Evolutionary conservation across 176 grass and related monocot species (phyloP).

Genomic region (Oryza meyeriana): DNA sequence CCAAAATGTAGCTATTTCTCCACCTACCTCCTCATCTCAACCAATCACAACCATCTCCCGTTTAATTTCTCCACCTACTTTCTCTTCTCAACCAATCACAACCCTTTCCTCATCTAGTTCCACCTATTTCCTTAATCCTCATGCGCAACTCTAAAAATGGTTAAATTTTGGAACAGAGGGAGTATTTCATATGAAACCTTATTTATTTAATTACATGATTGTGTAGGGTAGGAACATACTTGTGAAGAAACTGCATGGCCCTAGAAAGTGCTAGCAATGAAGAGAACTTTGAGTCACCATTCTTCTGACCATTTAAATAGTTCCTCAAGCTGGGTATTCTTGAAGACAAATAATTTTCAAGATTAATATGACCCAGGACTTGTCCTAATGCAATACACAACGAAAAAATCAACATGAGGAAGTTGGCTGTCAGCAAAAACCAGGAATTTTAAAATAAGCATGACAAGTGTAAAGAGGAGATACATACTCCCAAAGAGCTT

Average conservation of each 20-base stretch:
- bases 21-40: too few relatives aligned
- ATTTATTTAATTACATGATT: not conserved
- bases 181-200: not conserved
- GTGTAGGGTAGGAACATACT: slow-evolving; percentile 46
- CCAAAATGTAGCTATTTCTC: too few relatives aligned
- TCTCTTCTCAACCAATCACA: too few relatives aligned
- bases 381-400: slow-evolving; percentile 51
- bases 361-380: slow-evolving; percentile 67
- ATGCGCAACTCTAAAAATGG: too few relatives aligned
- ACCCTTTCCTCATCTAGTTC: too few relatives aligned
- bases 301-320: slow-evolving; percentile 67
- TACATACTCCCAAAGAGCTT: slow-evolving; percentile 92
- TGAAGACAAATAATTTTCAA: slow-evolving; percentile 80
- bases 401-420: not conserved
- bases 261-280: slow-evolving; percentile 69
- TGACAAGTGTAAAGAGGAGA: slow-evolving; percentile 13
- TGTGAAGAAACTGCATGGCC: slow-evolving; percentile 77
- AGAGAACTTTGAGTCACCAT: slow-evolving; percentile 46
- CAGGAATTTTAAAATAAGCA: slow-evolving; percentile 8
- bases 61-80: too few relatives aligned
- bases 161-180: too few relatives aligned
- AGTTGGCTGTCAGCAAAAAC: slow-evolving; percentile 10
- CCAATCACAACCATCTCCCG: too few relatives aligned
- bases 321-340: slow-evolving; percentile 62
- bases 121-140: too few relatives aligned